Evolutionary conservation across 2,329 filamentous ascomycete genomes (phyloP).

Genomic region (Claviceps citrina): DNA sequence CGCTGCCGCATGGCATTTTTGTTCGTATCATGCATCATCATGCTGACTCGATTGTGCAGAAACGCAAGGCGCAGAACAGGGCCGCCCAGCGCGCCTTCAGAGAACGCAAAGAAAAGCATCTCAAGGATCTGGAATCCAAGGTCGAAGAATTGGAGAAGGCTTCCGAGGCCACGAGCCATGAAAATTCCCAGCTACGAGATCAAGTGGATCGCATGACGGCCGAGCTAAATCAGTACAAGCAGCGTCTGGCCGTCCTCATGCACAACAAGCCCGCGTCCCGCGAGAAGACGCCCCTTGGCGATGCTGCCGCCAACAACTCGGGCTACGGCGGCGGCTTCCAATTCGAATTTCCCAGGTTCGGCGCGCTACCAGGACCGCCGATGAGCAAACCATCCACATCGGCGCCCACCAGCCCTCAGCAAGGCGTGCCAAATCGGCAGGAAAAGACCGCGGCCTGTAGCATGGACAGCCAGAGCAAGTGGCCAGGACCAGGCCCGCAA

Average conservation of each 20-base stretch:
- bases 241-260: conserved; percentile 52
- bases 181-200: conserved; percentile 71
- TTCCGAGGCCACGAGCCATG: conserved; percentile 67
- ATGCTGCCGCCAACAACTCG: conserved; percentile 39
- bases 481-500: conserved; percentile 9
- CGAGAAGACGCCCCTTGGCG: conserved; percentile 27
- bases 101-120: conserved; percentile 83
- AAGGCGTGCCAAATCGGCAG: conserved; percentile 11
- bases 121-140: conserved; percentile 71
- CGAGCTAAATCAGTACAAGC: conserved; percentile 82
- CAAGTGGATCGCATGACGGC: conserved; percentile 76
- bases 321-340: conserved; percentile 74
- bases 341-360: conserved; percentile 94
- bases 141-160: conserved; percentile 65
- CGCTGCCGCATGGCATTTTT: no score
- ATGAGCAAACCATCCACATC: conserved; percentile 14
- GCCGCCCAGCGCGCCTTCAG: conserved; percentile 87
- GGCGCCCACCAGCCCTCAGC: conserved; percentile 19
- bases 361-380: conserved; percentile 44
- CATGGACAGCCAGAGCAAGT: conserved; percentile 13
- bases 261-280: conserved; percentile 22
- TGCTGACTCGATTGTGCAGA: conserved; percentile 34
- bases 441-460: conserved; percentile 16
- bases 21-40: neutral
- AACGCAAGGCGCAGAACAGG: conserved; percentile 89